phyloP scores from a whole-genome alignment of 1,284 basidiomycete genomes.

The Trichosporon sp. region DNA sequence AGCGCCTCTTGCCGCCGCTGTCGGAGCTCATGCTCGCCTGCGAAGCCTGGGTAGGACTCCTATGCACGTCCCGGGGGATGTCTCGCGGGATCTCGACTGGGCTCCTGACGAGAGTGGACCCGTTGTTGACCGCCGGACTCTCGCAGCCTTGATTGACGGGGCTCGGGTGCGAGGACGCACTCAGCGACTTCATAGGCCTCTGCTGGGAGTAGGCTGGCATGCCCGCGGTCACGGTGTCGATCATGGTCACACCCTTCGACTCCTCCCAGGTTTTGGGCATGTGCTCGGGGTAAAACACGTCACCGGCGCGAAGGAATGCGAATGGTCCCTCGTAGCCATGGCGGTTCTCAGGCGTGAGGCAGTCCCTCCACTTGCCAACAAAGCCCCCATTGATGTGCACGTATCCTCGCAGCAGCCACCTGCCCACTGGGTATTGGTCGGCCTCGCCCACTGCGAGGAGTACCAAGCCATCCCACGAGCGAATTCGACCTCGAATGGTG shows the following conservation, averaged over 20 bases:
- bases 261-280: conserved; percentile 30
- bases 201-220: neutral
- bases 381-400: conserved; percentile 43
- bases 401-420: conserved; percentile 48
- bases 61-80: neutral
- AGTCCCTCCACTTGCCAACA: conserved; percentile 48
- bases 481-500: conserved; percentile 40
- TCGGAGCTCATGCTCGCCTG: neutral
- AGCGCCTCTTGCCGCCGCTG: neutral
- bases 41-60: neutral
- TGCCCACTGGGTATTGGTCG: conserved; percentile 29
- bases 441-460: conserved; percentile 24
- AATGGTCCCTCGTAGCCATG: conserved; percentile 43
- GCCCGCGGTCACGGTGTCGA: neutral
- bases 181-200: neutral
- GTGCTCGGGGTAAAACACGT: conserved; percentile 35
- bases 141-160: neutral
- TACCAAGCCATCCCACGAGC: conserved; percentile 48
- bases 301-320: conserved; percentile 39
- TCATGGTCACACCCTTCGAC: conserved; percentile 1
- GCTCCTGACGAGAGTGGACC: neutral
- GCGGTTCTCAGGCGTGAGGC: conserved; percentile 39
- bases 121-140: neutral
- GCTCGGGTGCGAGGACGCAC: neutral
- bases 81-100: neutral